Percentiles rank a stretch among this genome's conserved stretches.
Conservation (phyloP, 164 flowering plant species). For the Platanus orientalis region DNA sequence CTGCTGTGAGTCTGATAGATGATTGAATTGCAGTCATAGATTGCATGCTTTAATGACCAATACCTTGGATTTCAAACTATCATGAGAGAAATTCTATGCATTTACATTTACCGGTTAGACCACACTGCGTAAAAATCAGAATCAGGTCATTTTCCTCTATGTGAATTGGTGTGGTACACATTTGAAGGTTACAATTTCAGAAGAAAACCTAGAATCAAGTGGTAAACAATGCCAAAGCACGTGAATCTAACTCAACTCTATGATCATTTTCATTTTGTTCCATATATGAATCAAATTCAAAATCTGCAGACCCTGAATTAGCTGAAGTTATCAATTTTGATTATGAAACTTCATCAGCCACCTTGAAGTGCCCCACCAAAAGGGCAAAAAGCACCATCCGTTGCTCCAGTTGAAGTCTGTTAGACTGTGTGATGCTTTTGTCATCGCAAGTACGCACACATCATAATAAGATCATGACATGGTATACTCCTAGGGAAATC, state of each 20-base stretch:
- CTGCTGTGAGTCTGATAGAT: too few species aligned
- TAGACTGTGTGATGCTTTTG: conserved; percentile 50
- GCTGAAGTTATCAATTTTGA: too few species aligned
- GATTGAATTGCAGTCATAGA: too few species aligned
- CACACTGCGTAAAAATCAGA: too few species aligned
- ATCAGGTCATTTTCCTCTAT: too few species aligned
- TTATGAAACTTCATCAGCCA: conserved; percentile 80
- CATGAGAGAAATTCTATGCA: too few species aligned
- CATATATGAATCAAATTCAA: too few species aligned
- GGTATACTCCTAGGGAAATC: conserved; percentile 81
- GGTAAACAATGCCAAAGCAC: not conserved
- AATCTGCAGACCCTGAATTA: conserved; percentile 18
- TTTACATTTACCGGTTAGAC: too few species aligned
- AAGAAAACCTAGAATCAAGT: not conserved
- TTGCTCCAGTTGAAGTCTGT: conserved; percentile 87
- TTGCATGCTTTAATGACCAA: too few species aligned
- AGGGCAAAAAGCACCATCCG: conserved; percentile 96
- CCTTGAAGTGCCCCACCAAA: conserved; percentile 66
- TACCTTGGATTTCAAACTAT: too few species aligned
- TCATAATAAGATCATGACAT: not conserved
- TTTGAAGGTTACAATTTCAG: not conserved
- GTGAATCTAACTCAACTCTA: too few species aligned
- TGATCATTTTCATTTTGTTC: too few species aligned
- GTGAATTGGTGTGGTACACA: not conserved
- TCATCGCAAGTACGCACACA: not conserved